Conservation (phyloP, 768 basidiomycete genomes). For the Lactifluus rugatus region DNA sequence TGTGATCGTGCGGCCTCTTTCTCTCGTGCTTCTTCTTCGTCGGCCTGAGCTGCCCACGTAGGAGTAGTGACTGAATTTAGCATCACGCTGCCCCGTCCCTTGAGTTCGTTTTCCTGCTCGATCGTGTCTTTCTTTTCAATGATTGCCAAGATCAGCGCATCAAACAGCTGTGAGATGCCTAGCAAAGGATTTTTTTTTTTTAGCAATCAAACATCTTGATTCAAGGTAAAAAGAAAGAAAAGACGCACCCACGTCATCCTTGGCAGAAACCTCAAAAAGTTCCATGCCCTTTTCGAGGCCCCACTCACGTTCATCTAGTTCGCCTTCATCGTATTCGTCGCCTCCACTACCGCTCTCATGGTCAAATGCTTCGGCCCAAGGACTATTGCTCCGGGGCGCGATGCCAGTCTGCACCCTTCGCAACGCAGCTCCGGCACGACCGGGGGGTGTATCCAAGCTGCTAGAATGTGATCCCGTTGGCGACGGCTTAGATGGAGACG, state of each 20-base stretch:
- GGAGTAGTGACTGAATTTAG: constrained; percentile 54
- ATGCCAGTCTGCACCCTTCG: constrained; percentile 21
- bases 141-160: constrained; percentile 69
- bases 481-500: constrained; percentile 33
- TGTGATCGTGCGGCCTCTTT: constrained; percentile 38
- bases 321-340: constrained; percentile 42
- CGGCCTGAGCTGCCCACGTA: constrained; percentile 70
- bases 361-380: constrained; percentile 22
- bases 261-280: constrained; percentile 85
- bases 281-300: constrained; percentile 77
- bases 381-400: constrained; percentile 25
- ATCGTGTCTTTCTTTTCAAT: constrained; percentile 70
- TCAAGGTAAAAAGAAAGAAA: not conserved
- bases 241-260: constrained; percentile 68
- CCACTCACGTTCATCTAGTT: constrained; percentile 53
- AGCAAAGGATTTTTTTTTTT: not conserved
- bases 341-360: constrained; percentile 33
- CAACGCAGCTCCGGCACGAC: constrained; percentile 36
- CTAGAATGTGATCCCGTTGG: constrained; percentile 50
- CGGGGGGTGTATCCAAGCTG: constrained; percentile 46
- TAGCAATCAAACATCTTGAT: not conserved
- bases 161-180: constrained; percentile 80
- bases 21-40: constrained; percentile 64
- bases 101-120: constrained; percentile 69
- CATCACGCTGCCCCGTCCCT: constrained; percentile 78